phyloP scores from a whole-genome alignment of 768 basidiomycete species.

The Suillus cothurnatus region DNA sequence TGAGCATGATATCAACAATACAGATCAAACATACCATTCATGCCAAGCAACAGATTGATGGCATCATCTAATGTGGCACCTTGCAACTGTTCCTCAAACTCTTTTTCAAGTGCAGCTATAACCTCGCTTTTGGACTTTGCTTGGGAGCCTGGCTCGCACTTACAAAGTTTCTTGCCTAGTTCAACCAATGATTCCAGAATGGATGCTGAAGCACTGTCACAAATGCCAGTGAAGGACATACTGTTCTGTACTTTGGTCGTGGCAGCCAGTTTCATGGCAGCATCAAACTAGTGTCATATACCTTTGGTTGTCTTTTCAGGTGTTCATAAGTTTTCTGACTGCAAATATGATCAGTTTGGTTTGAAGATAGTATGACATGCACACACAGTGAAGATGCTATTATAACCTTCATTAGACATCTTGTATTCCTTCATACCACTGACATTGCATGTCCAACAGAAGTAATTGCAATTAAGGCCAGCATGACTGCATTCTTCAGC shows the following conservation, averaged over 20 bases:
- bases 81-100: slow-evolving; percentile 5
- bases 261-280: not conserved
- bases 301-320: slow-evolving; percentile 15
- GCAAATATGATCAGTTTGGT: not conserved
- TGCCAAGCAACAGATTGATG: slow-evolving; percentile 11
- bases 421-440: slow-evolving; percentile 39
- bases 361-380: not conserved
- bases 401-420: slow-evolving; percentile 36
- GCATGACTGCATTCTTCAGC: too few relatives aligned
- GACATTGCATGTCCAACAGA: slow-evolving; percentile 42
- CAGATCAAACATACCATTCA: slow-evolving; percentile 2
- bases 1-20: slow-evolving; percentile 12
- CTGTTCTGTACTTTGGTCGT: not conserved
- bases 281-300: slow-evolving; percentile 17
- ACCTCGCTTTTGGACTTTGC: not conserved
- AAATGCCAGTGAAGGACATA: slow-evolving; percentile 2
- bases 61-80: not conserved
- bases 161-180: slow-evolving; percentile 9
- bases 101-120: not conserved
- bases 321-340: slow-evolving; percentile 5
- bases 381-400: slow-evolving; percentile 34
- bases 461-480: slow-evolving; percentile 41
- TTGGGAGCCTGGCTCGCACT: not conserved
- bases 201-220: not conserved
- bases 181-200: slow-evolving; percentile 10